Evolutionary conservation across 805 yeast genomes (phyloP).

Genomic region (Candida multigemmis): DNA sequence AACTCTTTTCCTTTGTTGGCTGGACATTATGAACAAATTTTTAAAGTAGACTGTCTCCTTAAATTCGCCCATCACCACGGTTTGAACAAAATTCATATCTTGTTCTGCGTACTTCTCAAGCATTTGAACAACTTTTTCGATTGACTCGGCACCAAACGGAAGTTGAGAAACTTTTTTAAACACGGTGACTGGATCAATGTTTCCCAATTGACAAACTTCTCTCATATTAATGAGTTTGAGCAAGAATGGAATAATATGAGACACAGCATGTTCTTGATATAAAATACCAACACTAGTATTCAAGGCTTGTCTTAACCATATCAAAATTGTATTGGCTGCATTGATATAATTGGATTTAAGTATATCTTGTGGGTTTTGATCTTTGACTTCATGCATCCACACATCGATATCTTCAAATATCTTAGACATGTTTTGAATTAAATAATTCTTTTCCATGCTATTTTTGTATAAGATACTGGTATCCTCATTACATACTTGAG

Average conservation of each 20-base stretch:
- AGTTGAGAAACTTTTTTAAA: constrained; percentile 37
- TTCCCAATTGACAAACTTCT: constrained; percentile 71
- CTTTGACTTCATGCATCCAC: constrained; percentile 27
- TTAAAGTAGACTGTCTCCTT: constrained; percentile 64
- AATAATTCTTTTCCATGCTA: constrained; percentile 8
- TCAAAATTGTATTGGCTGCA: constrained; percentile 54
- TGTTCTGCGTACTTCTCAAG: constrained; percentile 27
- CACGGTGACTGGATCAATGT: constrained; percentile 42
- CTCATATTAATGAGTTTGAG: constrained; percentile 56
- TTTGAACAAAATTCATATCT: constrained; percentile 37
- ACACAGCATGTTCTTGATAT: constrained; percentile 40
- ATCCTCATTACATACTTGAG: constrained; percentile 23
- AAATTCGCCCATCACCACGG: constrained; percentile 56
- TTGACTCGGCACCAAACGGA: constrained; percentile 12
- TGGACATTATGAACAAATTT: constrained; percentile 47
- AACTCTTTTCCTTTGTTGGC: constrained; percentile 38
- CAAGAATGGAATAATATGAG: constrained; percentile 59
- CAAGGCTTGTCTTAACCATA: constrained; percentile 48
- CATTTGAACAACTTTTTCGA: constrained; percentile 23
- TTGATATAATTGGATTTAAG: constrained; percentile 53
- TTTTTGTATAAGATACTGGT: constrained; percentile 22
- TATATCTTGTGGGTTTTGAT: constrained; percentile 44
- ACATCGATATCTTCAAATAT: constrained; percentile 37
- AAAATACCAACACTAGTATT: constrained; percentile 45
- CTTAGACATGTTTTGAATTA: constrained; percentile 12